Evolutionary conservation across 805 yeast species (phyloP).

Genomic region (Suhomyces canberraensis): DNA sequence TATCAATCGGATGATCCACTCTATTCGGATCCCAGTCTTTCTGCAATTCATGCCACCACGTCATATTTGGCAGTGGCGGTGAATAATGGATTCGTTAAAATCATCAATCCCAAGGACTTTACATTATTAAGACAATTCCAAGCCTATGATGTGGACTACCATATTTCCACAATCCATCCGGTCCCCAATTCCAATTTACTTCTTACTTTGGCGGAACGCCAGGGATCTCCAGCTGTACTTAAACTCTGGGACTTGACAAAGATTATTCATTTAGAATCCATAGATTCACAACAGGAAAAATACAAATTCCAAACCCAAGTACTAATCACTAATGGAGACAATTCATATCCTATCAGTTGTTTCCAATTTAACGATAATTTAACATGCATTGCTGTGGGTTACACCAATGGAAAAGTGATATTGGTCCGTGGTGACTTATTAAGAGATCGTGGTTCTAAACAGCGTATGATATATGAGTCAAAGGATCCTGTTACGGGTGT

Average conservation of each 20-base stretch:
- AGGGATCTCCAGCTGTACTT: constrained; percentile 64
- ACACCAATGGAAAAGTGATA: constrained; percentile 78
- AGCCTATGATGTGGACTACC: constrained; percentile 65
- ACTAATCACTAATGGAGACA: constrained; percentile 64
- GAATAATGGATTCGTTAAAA: constrained; percentile 48
- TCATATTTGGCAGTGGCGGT: constrained; percentile 60
- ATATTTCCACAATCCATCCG: constrained; percentile 55
- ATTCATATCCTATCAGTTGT: constrained; percentile 75
- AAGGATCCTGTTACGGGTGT: constrained; percentile 81
- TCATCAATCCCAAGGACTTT: constrained; percentile 49
- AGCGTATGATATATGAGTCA: constrained; percentile 70
- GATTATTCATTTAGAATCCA: constrained; percentile 28
- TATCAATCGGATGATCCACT: constrained; percentile 58
- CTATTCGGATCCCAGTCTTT: constrained; percentile 74
- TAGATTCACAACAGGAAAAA: constrained; percentile 22
- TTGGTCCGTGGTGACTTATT: constrained; percentile 83
- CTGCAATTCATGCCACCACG: constrained; percentile 59
- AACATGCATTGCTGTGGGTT: constrained; percentile 71
- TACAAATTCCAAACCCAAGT: constrained; percentile 58
- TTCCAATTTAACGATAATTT: constrained; percentile 53
- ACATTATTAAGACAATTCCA: constrained; percentile 47
- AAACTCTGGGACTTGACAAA: constrained; percentile 72
- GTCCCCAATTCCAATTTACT: constrained; percentile 50
- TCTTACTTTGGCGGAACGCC: constrained; percentile 70
- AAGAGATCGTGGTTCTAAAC: constrained; percentile 88